Evolutionary conservation across 768 basidiomycete genomes (phyloP), one percentile per base, ranked within the genome.

Genomic region (Plicaturopsis crispa): DNA sequence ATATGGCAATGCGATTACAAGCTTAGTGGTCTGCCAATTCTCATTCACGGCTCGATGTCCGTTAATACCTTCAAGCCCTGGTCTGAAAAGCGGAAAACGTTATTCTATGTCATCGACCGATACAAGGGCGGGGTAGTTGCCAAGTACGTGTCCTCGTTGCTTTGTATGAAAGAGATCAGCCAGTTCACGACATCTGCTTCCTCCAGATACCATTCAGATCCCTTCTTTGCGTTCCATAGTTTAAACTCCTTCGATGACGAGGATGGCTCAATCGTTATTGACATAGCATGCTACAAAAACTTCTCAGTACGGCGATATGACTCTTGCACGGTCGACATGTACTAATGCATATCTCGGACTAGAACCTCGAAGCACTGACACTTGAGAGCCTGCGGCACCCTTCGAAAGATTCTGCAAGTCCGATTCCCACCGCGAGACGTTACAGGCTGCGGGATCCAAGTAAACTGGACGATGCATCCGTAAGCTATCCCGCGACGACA

Each of bases 181-280:
- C 4, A 17, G 7, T 31, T 17, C 22, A 21, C 19, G n/a, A n/a
- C 4, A 16, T 20, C 17, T 18, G n/a, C 19, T 16, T 33, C 28
- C 14, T 20, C 16, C 13, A 51, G 47, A 45, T 52, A 16, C 51
- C 54, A n/a, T n/a, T n/a, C n/a, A n/a, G n/a, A n/a, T 33, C 54
- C 63, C 0, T 67, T 66, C 50, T 67, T 66, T 47, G 54, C 49
- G 39, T 67, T 67, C 50, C 65, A 67, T 39, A 43, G 50, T 19
- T 12, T 66, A 42, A 67, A 67, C n/a, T 59, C 66, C 1, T 67
- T 58, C 56, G 65, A 66, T 28, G 51, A 58, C 31, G 40, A 51
- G 16, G 43, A 44, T 3, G 48, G 51, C 23, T 59, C 61, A 42
- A 48, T 66, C 34, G 16, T 61, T 24, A 55, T 65, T 14, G 62